Evolutionary conservation across 305 asterid species (phyloP).

Genomic region (Fraxinus xanthoxyloides): DNA sequence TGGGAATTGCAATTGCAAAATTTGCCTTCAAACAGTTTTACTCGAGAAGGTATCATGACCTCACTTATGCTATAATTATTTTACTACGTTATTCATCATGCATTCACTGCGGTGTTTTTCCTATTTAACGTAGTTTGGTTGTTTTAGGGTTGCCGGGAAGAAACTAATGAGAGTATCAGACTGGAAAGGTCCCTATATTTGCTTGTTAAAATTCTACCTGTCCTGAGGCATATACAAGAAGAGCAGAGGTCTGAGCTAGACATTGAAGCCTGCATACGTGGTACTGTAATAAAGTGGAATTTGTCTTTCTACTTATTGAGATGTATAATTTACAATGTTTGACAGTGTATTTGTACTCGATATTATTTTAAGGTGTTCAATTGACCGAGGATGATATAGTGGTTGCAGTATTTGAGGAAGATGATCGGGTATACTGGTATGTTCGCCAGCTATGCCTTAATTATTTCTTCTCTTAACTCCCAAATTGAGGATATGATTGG

Average conservation of each 20-base stretch:
- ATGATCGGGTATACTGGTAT: slow-evolving; percentile 73
- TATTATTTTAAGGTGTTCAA: slow-evolving; percentile 47
- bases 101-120: not conserved
- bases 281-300: slow-evolving; percentile 30
- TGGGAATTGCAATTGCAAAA: slow-evolving; percentile 72
- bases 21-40: slow-evolving; percentile 60
- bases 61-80: slow-evolving; percentile 9
- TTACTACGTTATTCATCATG: slow-evolving; percentile 3
- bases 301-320: slow-evolving; percentile 9
- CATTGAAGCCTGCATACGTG: slow-evolving; percentile 49
- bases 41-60: slow-evolving; percentile 36
- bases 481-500: slow-evolving; percentile 2
- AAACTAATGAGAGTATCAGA: slow-evolving; percentile 39
- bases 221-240: slow-evolving; percentile 50
- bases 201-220: slow-evolving; percentile 54
- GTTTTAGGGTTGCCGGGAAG: slow-evolving; percentile 38
- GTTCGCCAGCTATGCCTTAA: slow-evolving; percentile 18
- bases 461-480: slow-evolving; percentile 13
- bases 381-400: slow-evolving; percentile 51
- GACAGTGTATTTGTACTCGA: slow-evolving; percentile 11
- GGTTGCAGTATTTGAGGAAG: slow-evolving; percentile 46
- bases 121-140: slow-evolving; percentile 15
- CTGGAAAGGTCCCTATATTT: slow-evolving; percentile 48
- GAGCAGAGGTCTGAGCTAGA: slow-evolving; percentile 66
- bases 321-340: slow-evolving; percentile 14